Conservation (phyloP, 2,329 filamentous ascomycete genomes). For the Cladobotryum protrusum region DNA sequence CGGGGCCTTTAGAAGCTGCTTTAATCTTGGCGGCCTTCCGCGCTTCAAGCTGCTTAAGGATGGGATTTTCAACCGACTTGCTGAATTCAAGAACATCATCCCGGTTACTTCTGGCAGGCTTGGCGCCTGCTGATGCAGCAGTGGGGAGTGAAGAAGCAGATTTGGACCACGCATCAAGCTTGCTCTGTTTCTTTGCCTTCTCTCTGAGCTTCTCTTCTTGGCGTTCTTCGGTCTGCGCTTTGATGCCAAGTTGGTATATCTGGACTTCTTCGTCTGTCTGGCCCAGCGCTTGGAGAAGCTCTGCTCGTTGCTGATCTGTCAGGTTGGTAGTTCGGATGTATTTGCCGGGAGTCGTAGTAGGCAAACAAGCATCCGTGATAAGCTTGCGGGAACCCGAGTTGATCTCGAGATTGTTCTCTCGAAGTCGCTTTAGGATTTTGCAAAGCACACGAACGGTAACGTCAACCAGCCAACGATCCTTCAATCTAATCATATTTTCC, state of each 20-base stretch:
- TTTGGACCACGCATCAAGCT: conserved; percentile 56
- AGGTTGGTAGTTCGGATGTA: conserved; percentile 70
- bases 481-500: conserved; percentile 82
- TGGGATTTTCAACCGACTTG: conserved; percentile 40
- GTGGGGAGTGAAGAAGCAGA: conserved; percentile 31
- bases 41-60: conserved; percentile 41
- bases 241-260: conserved; percentile 36
- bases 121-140: conserved; percentile 2
- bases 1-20: conserved; percentile 25
- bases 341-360: conserved; percentile 46
- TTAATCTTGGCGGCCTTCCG: conserved; percentile 24
- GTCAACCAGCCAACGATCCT: conserved; percentile 77
- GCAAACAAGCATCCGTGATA: conserved; percentile 61
- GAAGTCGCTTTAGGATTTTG: conserved; percentile 77
- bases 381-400: conserved; percentile 52
- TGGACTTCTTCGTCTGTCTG: conserved; percentile 52
- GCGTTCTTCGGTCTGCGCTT: conserved; percentile 18
- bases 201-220: conserved; percentile 23
- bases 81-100: conserved; percentile 43
- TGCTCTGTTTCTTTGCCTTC: conserved; percentile 50
- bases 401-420: conserved; percentile 68
- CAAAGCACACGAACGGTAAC: conserved; percentile 76
- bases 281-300: conserved; percentile 60
- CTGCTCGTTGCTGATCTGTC: conserved; percentile 74
- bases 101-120: conserved; percentile 31